Percentiles rank a stretch among this genome's conserved stretches.
Evolutionary conservation across 2,329 filamentous ascomycete genomes (phyloP).

Genomic region (Botrytis squamosa): DNA sequence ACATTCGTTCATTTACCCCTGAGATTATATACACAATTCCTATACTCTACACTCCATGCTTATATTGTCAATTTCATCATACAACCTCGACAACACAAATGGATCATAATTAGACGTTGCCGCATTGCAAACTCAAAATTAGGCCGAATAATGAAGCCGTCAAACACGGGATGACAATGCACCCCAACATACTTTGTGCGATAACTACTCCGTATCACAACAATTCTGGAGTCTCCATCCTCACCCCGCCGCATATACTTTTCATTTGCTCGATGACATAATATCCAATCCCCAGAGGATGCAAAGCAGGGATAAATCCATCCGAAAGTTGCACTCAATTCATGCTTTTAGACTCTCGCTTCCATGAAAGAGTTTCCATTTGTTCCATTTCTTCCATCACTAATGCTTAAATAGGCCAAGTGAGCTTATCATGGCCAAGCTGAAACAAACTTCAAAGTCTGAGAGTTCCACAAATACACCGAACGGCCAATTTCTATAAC

Average conservation of each 20-base stretch:
- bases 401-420: conserved; percentile 5
- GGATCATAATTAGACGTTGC: background rate
- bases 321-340: background rate
- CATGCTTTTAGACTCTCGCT: background rate
- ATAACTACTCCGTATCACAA: background rate
- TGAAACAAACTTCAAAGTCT: conserved; percentile 5
- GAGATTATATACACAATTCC: background rate
- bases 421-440: background rate
- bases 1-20: background rate
- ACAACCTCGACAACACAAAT: background rate
- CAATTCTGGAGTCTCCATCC: conserved; percentile 12
- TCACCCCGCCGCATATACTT: background rate
- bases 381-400: background rate
- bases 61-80: background rate
- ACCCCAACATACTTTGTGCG: background rate
- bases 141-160: background rate
- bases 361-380: background rate
- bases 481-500: background rate
- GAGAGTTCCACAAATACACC: conserved; percentile 1
- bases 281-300: background rate
- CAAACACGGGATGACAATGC: background rate
- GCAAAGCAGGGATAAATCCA: conserved; percentile 4
- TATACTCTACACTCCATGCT: background rate
- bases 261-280: conserved; percentile 16
- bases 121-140: background rate